phyloP scores from a whole-genome alignment of 1,284 basidiomycete genomes.

The Apiotrichum laibachii region DNA sequence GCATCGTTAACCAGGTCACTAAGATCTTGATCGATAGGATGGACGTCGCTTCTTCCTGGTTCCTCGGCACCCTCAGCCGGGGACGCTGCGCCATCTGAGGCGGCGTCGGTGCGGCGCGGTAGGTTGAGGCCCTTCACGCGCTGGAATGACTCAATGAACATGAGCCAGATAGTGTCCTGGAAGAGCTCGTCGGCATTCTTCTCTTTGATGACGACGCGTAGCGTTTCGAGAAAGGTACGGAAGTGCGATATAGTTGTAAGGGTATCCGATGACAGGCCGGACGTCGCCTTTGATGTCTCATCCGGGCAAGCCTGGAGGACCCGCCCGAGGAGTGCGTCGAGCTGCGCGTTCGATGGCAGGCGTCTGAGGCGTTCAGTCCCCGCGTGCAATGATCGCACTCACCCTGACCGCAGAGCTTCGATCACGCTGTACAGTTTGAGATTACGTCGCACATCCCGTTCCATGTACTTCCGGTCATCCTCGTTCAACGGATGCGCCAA shows the following conservation, averaged over 20 bases:
- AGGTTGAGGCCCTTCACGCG: neutral
- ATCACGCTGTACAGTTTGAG: slow-evolving; percentile 1
- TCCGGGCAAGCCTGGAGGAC: neutral
- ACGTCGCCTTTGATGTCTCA: too few species aligned
- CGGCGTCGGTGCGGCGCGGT: neutral
- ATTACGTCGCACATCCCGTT: slow-evolving; percentile 2
- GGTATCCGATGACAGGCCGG: slow-evolving; percentile 1
- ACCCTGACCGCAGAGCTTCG: neutral
- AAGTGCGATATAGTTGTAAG: neutral
- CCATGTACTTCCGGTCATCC: neutral
- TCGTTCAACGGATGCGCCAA: neutral
- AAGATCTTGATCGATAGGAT: slow-evolving; percentile 3
- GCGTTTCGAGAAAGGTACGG: neutral
- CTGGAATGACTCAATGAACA: slow-evolving; percentile 4
- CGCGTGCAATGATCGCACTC: too few species aligned
- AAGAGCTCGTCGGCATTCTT: slow-evolving; percentile 21
- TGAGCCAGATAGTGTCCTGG: slow-evolving; percentile 14
- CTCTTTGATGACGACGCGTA: slow-evolving; percentile 9
- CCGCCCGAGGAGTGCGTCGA: neutral
- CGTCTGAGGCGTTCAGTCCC: neutral
- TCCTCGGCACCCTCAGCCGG: neutral
- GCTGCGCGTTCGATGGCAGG: neutral
- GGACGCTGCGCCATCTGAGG: neutral
- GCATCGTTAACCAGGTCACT: neutral
- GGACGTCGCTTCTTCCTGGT: neutral